Base-by-base conservation (phyloP, 768 basidiomycete species). In the Suillus cothurnatus region DNA sequence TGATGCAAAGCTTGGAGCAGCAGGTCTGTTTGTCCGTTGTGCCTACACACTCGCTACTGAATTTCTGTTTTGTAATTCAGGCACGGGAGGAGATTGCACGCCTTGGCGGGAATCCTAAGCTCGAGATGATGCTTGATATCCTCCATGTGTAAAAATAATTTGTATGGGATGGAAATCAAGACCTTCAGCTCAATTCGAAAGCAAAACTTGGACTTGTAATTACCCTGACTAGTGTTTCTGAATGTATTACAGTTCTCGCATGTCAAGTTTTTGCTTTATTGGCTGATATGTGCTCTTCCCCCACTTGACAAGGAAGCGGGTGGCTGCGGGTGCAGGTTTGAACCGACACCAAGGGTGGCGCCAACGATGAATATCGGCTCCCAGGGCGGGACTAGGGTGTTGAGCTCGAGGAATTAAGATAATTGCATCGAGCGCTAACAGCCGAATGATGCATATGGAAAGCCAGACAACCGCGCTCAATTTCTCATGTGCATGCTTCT, bases 21-120 rank as follows among this genome's bases (percentile, higher is more conserved):
- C 91, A 94, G 77, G 75, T 76, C 17, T 11, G 71, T 65, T 28
- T 34, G 57, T 19, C 11, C 83, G 97, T 0, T 6, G 23, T 9
- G n/a, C 23, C n/a, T 64, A 14, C 17, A 15, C 17, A n/a, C 39
- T 12, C 6, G 39, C 14, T n/a, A 11, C 12, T 34, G 8, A 26
- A 2, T 67, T 23, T 21, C 32, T 28, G 45, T 65, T 83, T 7
- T 3, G 41, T 28, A 8, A 50, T 50, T 50, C 41, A 77, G 76
- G 87, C 90, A 1, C 72, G 82, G 3, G 80, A 76, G 0, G 95
- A 97, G 77, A 88, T 98, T 15, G 73, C 71, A 19, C 76, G 87
- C 56, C 76, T 97, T 12, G 95, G 94, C 0, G 95, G 95, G 6
- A 97, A 97, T 68, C 67, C 67, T 43, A 80, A 80, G 43, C 74